phyloP scores from a whole-genome alignment of 495 filamentous ascomycete species.

The Pseudevernia furfuracea region DNA sequence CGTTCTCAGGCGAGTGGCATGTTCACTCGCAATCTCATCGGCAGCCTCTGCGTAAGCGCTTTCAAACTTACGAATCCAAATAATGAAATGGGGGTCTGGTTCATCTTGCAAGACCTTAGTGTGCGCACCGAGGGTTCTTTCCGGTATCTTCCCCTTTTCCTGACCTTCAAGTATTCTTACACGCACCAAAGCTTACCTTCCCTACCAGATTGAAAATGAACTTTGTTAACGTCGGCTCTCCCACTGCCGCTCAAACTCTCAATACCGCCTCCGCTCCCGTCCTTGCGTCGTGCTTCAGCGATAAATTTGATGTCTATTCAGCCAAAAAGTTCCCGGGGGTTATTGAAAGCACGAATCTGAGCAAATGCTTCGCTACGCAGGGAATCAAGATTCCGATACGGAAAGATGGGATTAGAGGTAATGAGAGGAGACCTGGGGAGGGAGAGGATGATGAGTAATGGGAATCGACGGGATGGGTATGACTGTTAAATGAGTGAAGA shows the following conservation, averaged over 20 bases:
- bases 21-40: constrained; percentile 95
- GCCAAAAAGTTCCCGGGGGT: constrained; percentile 99
- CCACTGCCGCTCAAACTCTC: constrained; percentile 34
- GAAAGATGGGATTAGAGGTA: constrained; percentile 66
- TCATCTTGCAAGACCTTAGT: constrained; percentile 90
- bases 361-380: constrained; percentile 88
- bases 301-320: constrained; percentile 86
- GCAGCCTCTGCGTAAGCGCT: constrained; percentile 83
- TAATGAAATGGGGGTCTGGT: constrained; percentile 90
- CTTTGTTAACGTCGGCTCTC: constrained; percentile 66
- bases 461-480: neutral
- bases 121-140: constrained; percentile 89
- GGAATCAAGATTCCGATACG: constrained; percentile 96
- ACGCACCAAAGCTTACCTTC: constrained; percentile 41
- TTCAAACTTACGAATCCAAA: constrained; percentile 76
- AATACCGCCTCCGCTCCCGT: constrained; percentile 78
- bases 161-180: neutral
- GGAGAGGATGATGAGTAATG: constrained; percentile 43
- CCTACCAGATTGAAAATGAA: constrained; percentile 47
- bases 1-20: constrained; percentile 61
- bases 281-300: constrained; percentile 79
- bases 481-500: neutral
- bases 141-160: constrained; percentile 48
- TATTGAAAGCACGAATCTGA: constrained; percentile 86
- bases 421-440: constrained; percentile 52